Evolutionary conservation across 257 asterid genomes (phyloP).

Genomic region (Buddleja alternifolia): DNA sequence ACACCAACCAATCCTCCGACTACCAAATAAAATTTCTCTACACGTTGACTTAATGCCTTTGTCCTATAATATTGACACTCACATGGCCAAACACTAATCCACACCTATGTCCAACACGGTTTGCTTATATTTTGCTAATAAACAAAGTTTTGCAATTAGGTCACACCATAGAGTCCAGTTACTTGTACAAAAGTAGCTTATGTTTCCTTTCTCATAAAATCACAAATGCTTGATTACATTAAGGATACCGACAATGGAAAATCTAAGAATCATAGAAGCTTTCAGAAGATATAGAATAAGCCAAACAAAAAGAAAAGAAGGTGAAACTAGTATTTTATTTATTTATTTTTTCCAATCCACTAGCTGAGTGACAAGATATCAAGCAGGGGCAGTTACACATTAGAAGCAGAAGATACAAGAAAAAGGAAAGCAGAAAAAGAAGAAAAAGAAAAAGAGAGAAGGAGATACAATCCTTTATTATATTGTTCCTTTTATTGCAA

Average conservation of each 20-base stretch:
- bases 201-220: not conserved
- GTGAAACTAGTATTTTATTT: not conserved
- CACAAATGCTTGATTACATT: not conserved
- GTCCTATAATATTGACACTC: slow-evolving; percentile 15
- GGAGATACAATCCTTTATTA: not conserved
- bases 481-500: slow-evolving; percentile 4
- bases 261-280: not conserved
- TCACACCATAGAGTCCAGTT: not conserved
- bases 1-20: not conserved
- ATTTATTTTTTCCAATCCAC: no score
- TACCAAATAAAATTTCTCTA: not conserved
- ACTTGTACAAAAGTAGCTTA: not conserved
- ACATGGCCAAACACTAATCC: not conserved
- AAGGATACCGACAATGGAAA: not conserved
- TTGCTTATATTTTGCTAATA: not conserved
- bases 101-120: not conserved
- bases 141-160: not conserved
- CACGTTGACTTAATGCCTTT: not conserved
- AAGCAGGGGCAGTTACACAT: not conserved
- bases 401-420: not conserved
- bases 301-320: not conserved
- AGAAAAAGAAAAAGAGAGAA: not conserved
- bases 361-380: not conserved
- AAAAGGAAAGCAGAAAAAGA: not conserved
- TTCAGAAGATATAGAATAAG: not conserved